Evolutionary conservation across 768 basidiomycete species (phyloP).

Genomic region (Lyophyllum shimeji): DNA sequence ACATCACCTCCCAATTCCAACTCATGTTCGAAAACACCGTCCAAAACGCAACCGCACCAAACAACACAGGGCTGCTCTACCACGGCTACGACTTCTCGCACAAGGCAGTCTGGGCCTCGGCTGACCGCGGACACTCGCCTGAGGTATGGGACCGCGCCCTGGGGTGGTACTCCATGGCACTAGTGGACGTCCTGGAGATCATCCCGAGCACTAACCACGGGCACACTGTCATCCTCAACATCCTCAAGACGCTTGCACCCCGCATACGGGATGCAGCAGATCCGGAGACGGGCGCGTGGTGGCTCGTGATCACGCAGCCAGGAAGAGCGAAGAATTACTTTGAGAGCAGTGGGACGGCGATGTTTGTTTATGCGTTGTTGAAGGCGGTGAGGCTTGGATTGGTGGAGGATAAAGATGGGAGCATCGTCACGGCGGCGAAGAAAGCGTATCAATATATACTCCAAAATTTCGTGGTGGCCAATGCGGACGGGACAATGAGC

Average conservation of each 20-base stretch:
- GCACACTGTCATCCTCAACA: constrained; percentile 27
- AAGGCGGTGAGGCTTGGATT: constrained; percentile 44
- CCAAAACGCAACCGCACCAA: constrained; percentile 35
- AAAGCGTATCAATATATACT: constrained; percentile 43
- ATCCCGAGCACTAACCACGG: constrained; percentile 31
- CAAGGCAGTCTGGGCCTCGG: constrained; percentile 41
- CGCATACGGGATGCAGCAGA: constrained; percentile 39
- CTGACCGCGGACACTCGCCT: constrained; percentile 45
- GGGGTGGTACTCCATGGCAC: constrained; percentile 49
- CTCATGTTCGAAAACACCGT: constrained; percentile 44
- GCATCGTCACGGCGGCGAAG: constrained; percentile 34
- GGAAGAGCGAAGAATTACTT: constrained; percentile 46
- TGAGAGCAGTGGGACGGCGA: constrained; percentile 45
- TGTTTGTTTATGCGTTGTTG: constrained; percentile 48
- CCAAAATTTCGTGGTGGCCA: constrained; percentile 38
- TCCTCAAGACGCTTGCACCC: constrained; percentile 34
- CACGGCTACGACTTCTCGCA: constrained; percentile 51
- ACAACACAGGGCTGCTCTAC: constrained; percentile 43
- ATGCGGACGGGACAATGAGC: constrained; percentile 42
- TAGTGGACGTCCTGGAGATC: constrained; percentile 44
- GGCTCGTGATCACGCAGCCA: constrained; percentile 51
- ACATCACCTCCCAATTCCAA: constrained; percentile 40
- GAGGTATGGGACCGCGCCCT: constrained; percentile 50
- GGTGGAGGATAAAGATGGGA: constrained; percentile 37
- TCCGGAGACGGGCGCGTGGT: constrained; percentile 41